Evolutionary conservation across 2,329 filamentous ascomycete genomes (phyloP), one percentile per base, ranked within the genome.

Genomic region (Aspergillus ustus): DNA sequence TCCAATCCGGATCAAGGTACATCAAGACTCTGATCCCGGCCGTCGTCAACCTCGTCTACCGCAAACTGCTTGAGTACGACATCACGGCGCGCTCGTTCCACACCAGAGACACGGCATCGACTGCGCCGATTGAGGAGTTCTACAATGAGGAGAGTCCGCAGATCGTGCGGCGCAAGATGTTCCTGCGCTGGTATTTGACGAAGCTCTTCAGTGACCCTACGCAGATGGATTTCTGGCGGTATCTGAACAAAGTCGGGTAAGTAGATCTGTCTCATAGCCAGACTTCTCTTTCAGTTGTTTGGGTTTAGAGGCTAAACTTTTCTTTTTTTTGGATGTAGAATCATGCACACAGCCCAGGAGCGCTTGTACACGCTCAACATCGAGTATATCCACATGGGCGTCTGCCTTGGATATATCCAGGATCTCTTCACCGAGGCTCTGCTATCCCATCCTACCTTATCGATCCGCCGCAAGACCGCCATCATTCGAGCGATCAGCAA

Each of bases 1-100:
- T 93, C 43, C 82, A 85, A 15, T 81, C 83, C 2, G 90, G 90
- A 64, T 82, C 86, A 62, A 92, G 92, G 75, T 92, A 92, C 78
- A 89, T 93, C 79, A 90, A 90, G 70, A 87, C 89, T n/a, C 84
- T 94, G 34, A 92, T 94, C 65, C 92, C 92, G 1, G 89, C 91
- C 50, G 85, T 95, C 22, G 91, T 94, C 71, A 92, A 93, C 77
- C 91, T 93, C 63, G 90, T 94, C 37, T 95, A 94, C 81, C 88
- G 88, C 72, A 94, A 94, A 73, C 84, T 95, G 0, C 81, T 94
- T 11, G 86, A 88, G 70, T 91, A 91, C 77, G 91, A 94, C 73
- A 91, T 94, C 74, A 95, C 91, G 4, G 90, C 91, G 1, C 85
- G 90, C 57, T 90, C 90, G 15, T 92, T 94, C 73, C 84, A 87